These are phyloP conservation scores for Puccinia coronata DNA, from an alignment of 1,284 basidiomycete species.

Conservation along the genomic window DNA sequence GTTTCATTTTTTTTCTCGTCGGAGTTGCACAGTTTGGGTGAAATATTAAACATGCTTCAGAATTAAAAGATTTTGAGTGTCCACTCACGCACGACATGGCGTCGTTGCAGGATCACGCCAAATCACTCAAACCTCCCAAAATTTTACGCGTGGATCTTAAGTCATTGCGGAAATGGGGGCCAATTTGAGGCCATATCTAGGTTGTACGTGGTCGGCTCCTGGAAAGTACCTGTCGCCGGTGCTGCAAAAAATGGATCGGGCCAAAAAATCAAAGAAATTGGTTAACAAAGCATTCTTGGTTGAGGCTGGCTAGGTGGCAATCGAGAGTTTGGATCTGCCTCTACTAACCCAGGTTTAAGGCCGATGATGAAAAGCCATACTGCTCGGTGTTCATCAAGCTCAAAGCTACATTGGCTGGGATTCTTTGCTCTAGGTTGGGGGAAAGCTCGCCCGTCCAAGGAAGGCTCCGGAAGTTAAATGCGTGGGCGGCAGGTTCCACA, in stretches of 20 bases:
- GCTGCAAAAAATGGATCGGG: not conserved
- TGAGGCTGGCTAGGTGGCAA: not conserved
- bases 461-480: not conserved
- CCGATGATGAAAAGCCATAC: not conserved
- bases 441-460: constrained; percentile 3
- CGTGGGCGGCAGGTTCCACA: not conserved
- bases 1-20: no score
- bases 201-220: not conserved
- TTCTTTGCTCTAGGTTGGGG: not conserved
- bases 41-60: no score
- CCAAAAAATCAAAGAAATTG: not conserved
- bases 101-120: no score
- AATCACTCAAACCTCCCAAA: no score
- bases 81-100: no score
- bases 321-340: not conserved
- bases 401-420: not conserved
- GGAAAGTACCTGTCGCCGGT: not conserved
- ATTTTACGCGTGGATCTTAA: not conserved
- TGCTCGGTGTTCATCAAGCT: not conserved
- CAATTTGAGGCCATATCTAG: not conserved
- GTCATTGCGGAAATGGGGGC: not conserved
- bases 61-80: no score
- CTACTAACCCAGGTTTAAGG: not conserved
- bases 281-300: not conserved
- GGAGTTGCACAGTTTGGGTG: no score